Conservation (phyloP, 2,329 filamentous ascomycete genomes). For the Ophiostoma himal-ulmi region DNA sequence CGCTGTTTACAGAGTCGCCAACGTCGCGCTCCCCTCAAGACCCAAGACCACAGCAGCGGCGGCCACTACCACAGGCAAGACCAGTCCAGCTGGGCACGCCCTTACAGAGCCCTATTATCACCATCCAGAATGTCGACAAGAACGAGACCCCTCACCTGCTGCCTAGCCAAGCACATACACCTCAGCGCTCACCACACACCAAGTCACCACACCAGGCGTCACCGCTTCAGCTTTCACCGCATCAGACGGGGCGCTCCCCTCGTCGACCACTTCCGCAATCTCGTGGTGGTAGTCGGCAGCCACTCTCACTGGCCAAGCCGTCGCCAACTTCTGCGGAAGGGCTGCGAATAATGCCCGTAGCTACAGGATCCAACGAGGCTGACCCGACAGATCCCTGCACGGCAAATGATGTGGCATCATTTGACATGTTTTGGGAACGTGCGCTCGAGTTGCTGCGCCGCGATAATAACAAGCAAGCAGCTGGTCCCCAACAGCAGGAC, state of each 20-base stretch:
- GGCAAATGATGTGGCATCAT: not conserved
- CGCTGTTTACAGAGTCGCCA: conserved; percentile 4
- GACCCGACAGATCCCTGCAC: conserved; percentile 1
- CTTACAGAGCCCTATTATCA: not conserved
- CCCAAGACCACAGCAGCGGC: not conserved
- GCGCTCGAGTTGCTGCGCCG: not conserved
- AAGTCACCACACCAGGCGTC: not conserved
- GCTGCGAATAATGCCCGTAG: not conserved
- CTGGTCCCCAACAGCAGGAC: not conserved
- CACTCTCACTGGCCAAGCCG: not conserved
- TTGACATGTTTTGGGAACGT: conserved; percentile 1
- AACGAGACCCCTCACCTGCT: not conserved
- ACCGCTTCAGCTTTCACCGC: not conserved
- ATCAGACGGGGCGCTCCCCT: not conserved
- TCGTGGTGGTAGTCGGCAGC: not conserved
- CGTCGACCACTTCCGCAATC: not conserved
- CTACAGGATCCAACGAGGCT: not conserved
- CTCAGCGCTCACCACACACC: not conserved
- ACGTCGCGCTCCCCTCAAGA: not conserved
- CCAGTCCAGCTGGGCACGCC: not conserved
- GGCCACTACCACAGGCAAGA: conserved; percentile 2
- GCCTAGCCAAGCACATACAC: not conserved
- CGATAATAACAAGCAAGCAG: not conserved
- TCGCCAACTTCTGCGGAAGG: not conserved
- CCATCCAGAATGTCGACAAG: not conserved